These are phyloP conservation scores for Arabidopsis arenosa DNA, from an alignment of 345 rosid genomes.

Conservation along the genomic window DNA sequence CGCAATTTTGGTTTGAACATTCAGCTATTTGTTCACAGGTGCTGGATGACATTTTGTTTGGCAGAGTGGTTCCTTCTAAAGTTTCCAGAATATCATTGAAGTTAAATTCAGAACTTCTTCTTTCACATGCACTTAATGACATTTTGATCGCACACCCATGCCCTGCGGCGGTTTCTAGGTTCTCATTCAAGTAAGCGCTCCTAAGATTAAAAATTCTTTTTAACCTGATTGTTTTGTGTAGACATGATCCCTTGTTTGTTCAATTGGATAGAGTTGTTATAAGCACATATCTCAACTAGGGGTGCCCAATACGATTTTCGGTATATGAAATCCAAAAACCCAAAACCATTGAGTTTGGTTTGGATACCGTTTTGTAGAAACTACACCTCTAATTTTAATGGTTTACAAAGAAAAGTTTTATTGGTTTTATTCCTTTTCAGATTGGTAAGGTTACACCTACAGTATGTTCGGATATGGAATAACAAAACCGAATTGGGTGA, in stretches of 20 bases:
- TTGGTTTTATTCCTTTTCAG: not conserved
- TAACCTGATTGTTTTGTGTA: constrained; percentile 1
- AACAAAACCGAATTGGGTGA: not conserved
- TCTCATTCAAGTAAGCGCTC: constrained; percentile 74
- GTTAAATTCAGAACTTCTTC: constrained; percentile 64
- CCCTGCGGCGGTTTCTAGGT: constrained; percentile 80
- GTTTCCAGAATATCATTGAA: constrained; percentile 65
- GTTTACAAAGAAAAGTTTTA: not conserved
- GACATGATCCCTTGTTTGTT: not conserved
- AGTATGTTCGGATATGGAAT: not conserved
- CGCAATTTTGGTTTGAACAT: not conserved
- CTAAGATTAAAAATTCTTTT: not conserved
- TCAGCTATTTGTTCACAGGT: constrained; percentile 52
- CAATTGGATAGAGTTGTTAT: not conserved
- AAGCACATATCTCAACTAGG: not conserved
- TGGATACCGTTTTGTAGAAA: not conserved
- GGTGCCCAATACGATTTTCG: not conserved
- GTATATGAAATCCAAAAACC: not conserved
- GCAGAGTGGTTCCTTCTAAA: constrained; percentile 54
- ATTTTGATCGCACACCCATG: constrained; percentile 77
- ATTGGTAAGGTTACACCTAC: not conserved
- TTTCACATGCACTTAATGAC: constrained; percentile 78
- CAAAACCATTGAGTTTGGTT: not conserved
- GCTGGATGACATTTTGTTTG: constrained; percentile 71
- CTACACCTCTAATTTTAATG: not conserved